Evolutionary conservation across 495 filamentous ascomycete species (phyloP).

Genomic region (Penicillium verhagenii): DNA sequence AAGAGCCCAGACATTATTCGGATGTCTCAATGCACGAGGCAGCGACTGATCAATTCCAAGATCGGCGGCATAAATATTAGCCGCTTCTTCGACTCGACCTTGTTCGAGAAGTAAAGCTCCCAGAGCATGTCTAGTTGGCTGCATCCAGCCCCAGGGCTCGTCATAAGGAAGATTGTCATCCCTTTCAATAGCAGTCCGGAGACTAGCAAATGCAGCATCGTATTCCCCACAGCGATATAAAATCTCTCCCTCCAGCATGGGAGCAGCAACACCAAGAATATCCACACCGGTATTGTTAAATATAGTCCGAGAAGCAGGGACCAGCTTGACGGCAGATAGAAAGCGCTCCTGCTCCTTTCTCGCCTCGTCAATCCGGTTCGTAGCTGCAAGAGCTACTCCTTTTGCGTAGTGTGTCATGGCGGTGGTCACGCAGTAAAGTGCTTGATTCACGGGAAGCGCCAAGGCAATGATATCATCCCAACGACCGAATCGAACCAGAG

Average conservation of each 20-base stretch:
- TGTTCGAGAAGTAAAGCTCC: slow-evolving; percentile 65
- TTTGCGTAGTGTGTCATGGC: slow-evolving; percentile 66
- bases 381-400: slow-evolving; percentile 61
- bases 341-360: slow-evolving; percentile 46
- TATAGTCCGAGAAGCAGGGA: slow-evolving; percentile 54
- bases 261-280: slow-evolving; percentile 55
- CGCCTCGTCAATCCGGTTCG: slow-evolving; percentile 46
- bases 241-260: slow-evolving; percentile 69
- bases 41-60: slow-evolving; percentile 56
- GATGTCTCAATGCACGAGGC: slow-evolving; percentile 58
- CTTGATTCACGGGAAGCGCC: slow-evolving; percentile 45
- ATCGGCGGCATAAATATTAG: slow-evolving; percentile 58
- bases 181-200: slow-evolving; percentile 50
- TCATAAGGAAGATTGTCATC: slow-evolving; percentile 61
- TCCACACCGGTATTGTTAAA: slow-evolving; percentile 65
- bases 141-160: slow-evolving; percentile 73
- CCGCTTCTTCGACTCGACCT: slow-evolving; percentile 52
- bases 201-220: slow-evolving; percentile 52
- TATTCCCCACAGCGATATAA: slow-evolving; percentile 60
- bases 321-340: slow-evolving; percentile 37
- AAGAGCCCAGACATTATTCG: slow-evolving; percentile 67
- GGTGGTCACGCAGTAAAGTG: slow-evolving; percentile 60
- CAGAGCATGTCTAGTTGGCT: slow-evolving; percentile 63
- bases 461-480: slow-evolving; percentile 59
- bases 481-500: slow-evolving; percentile 62